Percentiles rank a stretch among this genome's conserved stretches.
Evolutionary conservation across 805 yeast genomes (phyloP).

Genomic region (Candida fluviatilis): DNA sequence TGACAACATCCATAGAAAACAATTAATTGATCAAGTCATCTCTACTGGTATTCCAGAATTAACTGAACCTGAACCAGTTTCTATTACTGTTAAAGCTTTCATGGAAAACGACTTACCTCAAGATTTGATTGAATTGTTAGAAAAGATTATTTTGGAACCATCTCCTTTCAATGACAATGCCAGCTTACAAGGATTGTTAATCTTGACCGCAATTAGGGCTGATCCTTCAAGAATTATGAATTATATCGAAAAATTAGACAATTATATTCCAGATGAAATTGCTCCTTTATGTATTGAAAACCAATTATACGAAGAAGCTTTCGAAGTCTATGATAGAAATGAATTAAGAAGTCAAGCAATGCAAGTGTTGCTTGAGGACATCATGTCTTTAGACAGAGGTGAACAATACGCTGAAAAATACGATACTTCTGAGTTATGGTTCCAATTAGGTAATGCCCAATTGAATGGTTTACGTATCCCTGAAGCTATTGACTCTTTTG

Average conservation of each 20-base stretch:
- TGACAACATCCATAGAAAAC: slow-evolving; percentile 85
- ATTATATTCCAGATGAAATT: slow-evolving; percentile 89
- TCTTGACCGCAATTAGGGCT: slow-evolving; percentile 93
- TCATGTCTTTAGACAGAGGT: slow-evolving; percentile 93
- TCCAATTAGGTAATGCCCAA: slow-evolving; percentile 93
- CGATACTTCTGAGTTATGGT: slow-evolving; percentile 85
- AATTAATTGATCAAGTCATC: slow-evolving; percentile 87
- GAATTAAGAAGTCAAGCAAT: slow-evolving; percentile 76
- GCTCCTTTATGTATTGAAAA: slow-evolving; percentile 89
- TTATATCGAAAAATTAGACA: slow-evolving; percentile 85
- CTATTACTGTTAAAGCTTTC: slow-evolving; percentile 89
- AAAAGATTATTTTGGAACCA: slow-evolving; percentile 94
- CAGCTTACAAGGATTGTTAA: slow-evolving; percentile 87
- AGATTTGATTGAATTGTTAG: slow-evolving; percentile 90
- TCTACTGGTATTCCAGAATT: slow-evolving; percentile 95
- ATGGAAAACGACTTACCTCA: slow-evolving; percentile 92
- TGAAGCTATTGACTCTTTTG: slow-evolving; percentile 89
- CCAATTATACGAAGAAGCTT: slow-evolving; percentile 88
- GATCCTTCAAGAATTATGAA: slow-evolving; percentile 80
- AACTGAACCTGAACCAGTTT: slow-evolving; percentile 88
- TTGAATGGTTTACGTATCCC: slow-evolving; percentile 87
- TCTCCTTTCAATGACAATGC: slow-evolving; percentile 95
- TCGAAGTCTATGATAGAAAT: slow-evolving; percentile 83
- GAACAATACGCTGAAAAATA: slow-evolving; percentile 88
- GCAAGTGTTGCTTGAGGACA: slow-evolving; percentile 86